Evolutionary conservation across 2,329 filamentous ascomycete species (phyloP), one percentile per base, ranked within the genome.

Genomic region (Davidsoniella neocaledoniae): DNA sequence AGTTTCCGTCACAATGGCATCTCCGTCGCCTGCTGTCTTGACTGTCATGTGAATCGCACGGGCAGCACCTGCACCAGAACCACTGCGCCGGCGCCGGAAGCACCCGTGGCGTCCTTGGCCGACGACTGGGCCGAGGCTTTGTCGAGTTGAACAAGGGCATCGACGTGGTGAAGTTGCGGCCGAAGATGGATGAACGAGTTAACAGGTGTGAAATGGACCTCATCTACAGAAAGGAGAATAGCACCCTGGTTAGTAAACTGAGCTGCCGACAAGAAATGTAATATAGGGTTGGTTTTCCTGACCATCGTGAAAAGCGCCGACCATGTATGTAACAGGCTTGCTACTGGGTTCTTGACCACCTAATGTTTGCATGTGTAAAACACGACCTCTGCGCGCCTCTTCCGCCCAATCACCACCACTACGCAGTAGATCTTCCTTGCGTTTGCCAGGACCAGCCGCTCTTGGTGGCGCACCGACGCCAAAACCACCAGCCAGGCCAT

Each of bases 101-200:
- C 61, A 7, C 56, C 56, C 17, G 61, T 56, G 2, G 49, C 23
- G 47, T 56, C 53, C 23, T 55, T 56, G 48, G 60, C 59, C 61
- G 67, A 59, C 36, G 66, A 64, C 45, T 64, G 63, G 10, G 62
- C 59, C 12, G 64, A 37, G n/a, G 58, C 57, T 40, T 70, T 69
- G 36, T 83, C 77, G 50, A 85, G 73, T 58, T 95, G 86, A 43
- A 81, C 72, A 43, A 79, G 66, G 3, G 91, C 90, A 65, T 96
- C 91, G 57, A 96, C 73, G 66, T 96, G 87, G 65, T 94, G 86
- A 54, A 94, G 83, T 60, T 95, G 86, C 0, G 91, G 87, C 3
- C 88, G 83, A 60, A 98, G 78, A 61, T 94, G 86, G 40, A 94
- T 83, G 42, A 94, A 77, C 2, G 85, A 82, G 39, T 81, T 79